Conservation (phyloP, 345 rosid species). For the Geranium brycei region DNA sequence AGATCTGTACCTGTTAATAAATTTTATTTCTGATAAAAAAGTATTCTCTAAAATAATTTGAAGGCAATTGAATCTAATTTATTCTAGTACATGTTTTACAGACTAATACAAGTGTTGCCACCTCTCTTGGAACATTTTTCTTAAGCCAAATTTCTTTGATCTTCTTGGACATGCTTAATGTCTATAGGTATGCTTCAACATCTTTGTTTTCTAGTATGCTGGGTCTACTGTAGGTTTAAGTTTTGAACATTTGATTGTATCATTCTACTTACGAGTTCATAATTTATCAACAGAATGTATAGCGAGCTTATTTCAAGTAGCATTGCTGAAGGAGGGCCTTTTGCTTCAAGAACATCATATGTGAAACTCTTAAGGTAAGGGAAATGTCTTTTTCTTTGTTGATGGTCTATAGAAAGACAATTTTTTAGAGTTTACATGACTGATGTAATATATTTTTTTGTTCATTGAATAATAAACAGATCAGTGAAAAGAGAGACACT, state of each 20-base stretch:
- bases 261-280: background rate
- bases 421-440: background rate
- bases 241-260: background rate
- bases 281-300: constrained; percentile 69
- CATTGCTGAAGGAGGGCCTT: constrained; percentile 91
- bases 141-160: constrained; percentile 74
- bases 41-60: background rate
- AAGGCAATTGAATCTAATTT: background rate
- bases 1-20: too few relatives aligned
- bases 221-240: too few relatives aligned
- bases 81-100: constrained; percentile 27
- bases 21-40: too few relatives aligned
- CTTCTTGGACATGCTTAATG: constrained; percentile 97
- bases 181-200: constrained; percentile 55
- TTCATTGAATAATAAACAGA: constrained; percentile 30
- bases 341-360: constrained; percentile 73
- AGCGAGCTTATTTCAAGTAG: constrained; percentile 93
- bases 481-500: constrained; percentile 97
- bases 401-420: background rate
- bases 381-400: constrained; percentile 1
- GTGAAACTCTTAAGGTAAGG: constrained; percentile 83
- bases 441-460: constrained; percentile 1
- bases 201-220: background rate
- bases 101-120: constrained; percentile 98
- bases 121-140: constrained; percentile 81